Conservation (phyloP, 305 asterid genomes). For the Solanum hybrid region DNA sequence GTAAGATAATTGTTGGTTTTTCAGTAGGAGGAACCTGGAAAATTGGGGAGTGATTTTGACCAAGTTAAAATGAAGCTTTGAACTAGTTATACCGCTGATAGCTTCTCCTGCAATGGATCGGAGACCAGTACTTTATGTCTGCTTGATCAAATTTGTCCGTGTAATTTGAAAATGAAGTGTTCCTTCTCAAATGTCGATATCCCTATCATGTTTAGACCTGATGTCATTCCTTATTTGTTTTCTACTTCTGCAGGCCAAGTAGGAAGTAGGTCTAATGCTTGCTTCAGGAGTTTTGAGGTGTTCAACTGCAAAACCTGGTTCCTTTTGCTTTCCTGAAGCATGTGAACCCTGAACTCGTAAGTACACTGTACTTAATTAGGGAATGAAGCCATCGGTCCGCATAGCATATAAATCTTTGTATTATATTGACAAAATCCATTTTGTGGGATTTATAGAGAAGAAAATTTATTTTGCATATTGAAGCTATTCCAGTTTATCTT, state of each 20-base stretch:
- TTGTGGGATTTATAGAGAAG: background rate
- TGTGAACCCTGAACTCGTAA: constrained; percentile 7
- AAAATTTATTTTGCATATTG: background rate
- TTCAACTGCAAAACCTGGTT: constrained; percentile 1
- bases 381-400: constrained; percentile 59
- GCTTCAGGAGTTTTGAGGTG: constrained; percentile 11
- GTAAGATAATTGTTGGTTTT: background rate
- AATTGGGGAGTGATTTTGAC: background rate
- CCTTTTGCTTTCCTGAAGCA: constrained; percentile 9
- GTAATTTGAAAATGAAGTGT: background rate
- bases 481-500: background rate
- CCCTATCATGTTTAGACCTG: background rate
- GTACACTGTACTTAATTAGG: constrained; percentile 18
- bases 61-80: background rate
- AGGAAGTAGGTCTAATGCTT: background rate
- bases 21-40: background rate
- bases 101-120: background rate
- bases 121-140: background rate
- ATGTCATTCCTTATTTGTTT: background rate
- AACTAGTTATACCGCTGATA: background rate
- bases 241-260: background rate
- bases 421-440: constrained; percentile 15
- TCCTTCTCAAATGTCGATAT: background rate
- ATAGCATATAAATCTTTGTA: constrained; percentile 21
- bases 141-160: background rate